These are phyloP conservation scores for Pyrenula aspistea DNA, from an alignment of 495 filamentous ascomycete genomes.

Conservation along the genomic window DNA sequence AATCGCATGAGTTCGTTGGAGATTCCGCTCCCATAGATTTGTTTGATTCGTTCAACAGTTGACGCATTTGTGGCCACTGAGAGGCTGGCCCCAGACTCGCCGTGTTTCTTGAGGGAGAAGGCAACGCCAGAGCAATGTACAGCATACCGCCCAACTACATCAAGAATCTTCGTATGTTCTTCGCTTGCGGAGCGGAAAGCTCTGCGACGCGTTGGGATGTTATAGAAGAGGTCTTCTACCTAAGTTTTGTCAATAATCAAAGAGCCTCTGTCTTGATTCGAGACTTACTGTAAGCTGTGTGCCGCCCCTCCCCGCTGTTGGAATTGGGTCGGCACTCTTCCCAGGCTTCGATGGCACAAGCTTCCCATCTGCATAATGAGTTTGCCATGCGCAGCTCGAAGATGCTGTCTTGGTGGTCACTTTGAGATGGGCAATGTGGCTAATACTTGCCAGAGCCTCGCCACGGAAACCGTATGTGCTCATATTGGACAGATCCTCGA, in stretches of 20 bases:
- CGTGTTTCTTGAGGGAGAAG: constrained; percentile 95
- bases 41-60: constrained; percentile 71
- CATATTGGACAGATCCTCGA: constrained; percentile 87
- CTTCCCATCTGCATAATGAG: constrained; percentile 75
- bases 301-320: constrained; percentile 79
- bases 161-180: constrained; percentile 96
- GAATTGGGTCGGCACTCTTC: constrained; percentile 76
- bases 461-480: constrained; percentile 95
- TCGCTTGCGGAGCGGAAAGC: constrained; percentile 89
- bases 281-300: constrained; percentile 78
- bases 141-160: constrained; percentile 86
- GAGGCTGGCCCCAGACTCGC: constrained; percentile 71
- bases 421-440: constrained; percentile 91
- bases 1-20: constrained; percentile 85
- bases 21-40: constrained; percentile 75
- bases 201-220: constrained; percentile 74
- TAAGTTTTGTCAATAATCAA: constrained; percentile 11
- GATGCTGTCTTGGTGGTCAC: constrained; percentile 90
- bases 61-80: constrained; percentile 61
- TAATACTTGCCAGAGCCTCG: constrained; percentile 95
- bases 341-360: constrained; percentile 84
- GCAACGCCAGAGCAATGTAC: constrained; percentile 87
- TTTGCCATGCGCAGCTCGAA: constrained; percentile 80
- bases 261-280: background rate
- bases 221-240: constrained; percentile 97